Evolutionary conservation across 192 early-diverging fungal genomes (phyloP).

Genomic region (Rhizophagus sp.): DNA sequence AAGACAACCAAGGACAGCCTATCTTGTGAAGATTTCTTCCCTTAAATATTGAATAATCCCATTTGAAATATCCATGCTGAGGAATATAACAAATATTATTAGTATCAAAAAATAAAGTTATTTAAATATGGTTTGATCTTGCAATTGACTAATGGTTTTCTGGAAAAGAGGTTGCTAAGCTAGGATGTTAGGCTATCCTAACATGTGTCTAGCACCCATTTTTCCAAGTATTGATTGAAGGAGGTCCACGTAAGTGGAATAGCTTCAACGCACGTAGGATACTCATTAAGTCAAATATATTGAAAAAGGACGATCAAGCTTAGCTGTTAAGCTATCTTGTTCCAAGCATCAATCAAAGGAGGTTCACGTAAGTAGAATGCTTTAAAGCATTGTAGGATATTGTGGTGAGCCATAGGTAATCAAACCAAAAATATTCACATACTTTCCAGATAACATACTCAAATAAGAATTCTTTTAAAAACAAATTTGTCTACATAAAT

Average conservation of each 20-base stretch:
- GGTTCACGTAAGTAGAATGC: not conserved
- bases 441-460: no score
- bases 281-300: not conserved
- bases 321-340: not conserved
- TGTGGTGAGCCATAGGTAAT: not conserved
- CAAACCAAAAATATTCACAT: no score
- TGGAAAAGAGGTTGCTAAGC: not conserved
- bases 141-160: not conserved
- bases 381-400: slow-evolving; percentile 22
- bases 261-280: not conserved
- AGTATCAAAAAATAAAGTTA: no score
- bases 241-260: not conserved
- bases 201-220: not conserved
- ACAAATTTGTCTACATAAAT: no score
- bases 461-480: no score
- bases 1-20: slow-evolving; percentile 7
- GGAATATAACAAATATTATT: no score
- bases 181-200: not conserved
- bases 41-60: not conserved
- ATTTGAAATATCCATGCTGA: no score
- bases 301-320: not conserved
- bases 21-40: slow-evolving; percentile 5
- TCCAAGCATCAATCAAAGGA: slow-evolving; percentile 26
- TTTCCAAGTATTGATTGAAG: not conserved
- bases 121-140: no score